phyloP scores from a whole-genome alignment of 768 basidiomycete genomes.

The Candolleomyces eurysporus region DNA sequence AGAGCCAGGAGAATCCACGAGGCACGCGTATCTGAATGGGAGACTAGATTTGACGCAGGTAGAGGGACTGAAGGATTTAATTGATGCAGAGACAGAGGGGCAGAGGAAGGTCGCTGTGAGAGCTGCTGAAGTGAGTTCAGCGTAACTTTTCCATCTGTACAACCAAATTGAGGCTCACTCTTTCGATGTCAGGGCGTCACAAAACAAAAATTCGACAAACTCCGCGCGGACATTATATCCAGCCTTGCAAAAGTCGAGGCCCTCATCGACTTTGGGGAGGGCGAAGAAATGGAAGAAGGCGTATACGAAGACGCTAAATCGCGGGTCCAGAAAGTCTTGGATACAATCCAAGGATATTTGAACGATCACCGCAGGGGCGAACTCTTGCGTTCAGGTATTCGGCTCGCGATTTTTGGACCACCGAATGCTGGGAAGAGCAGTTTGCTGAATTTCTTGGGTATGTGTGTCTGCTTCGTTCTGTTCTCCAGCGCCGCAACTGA shows the following conservation, averaged over 20 bases:
- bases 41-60: constrained; percentile 86
- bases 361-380: constrained; percentile 77
- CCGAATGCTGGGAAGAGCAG: constrained; percentile 96
- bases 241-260: constrained; percentile 83
- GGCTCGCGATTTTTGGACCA: constrained; percentile 86
- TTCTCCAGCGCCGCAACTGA: neutral
- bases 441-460: constrained; percentile 83
- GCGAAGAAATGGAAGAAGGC: constrained; percentile 81
- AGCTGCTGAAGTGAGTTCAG: constrained; percentile 60
- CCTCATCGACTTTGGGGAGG: constrained; percentile 91
- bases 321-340: constrained; percentile 48
- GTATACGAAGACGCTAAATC: constrained; percentile 68
- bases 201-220: constrained; percentile 57
- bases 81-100: constrained; percentile 84
- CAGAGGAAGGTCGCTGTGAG: constrained; percentile 74
- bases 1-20: constrained; percentile 86
- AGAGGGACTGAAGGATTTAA: constrained; percentile 82
- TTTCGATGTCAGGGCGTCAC: constrained; percentile 53
- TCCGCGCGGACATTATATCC: constrained; percentile 65
- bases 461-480: constrained; percentile 14
- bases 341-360: constrained; percentile 54
- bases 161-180: neutral
- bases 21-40: constrained; percentile 77
- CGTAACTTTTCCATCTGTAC: neutral
- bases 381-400: constrained; percentile 78